A percentile compares a stretch with the other conserved stretches of the same genome.
These are phyloP conservation scores for Alternaria novae-zelandiae DNA, from an alignment of 2,329 filamentous ascomycete genomes.

Conservation along the genomic window DNA sequence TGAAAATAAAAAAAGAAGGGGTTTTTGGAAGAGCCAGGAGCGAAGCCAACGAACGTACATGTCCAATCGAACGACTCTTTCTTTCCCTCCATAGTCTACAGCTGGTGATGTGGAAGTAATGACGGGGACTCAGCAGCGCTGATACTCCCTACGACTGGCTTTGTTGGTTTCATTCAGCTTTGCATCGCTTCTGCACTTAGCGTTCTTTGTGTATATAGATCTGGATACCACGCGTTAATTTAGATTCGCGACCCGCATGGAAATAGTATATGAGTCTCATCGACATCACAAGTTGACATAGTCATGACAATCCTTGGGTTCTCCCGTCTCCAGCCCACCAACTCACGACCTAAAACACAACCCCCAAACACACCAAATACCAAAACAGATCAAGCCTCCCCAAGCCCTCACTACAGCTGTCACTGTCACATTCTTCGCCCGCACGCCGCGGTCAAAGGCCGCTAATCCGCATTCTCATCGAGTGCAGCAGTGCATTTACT, in stretches of 20 bases:
- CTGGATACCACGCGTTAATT: neutral
- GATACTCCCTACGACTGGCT: neutral
- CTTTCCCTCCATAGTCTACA: conserved; percentile 23
- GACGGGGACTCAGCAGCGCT: conserved; percentile 3
- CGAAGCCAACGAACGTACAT: conserved; percentile 10
- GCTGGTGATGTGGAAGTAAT: conserved; percentile 3
- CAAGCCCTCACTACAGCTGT: neutral
- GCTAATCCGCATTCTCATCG: neutral
- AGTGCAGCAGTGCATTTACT: neutral
- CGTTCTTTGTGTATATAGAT: conserved; percentile 22
- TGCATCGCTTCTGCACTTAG: conserved; percentile 19
- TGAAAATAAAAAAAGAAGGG: neutral
- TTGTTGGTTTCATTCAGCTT: conserved; percentile 3
- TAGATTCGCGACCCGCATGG: neutral
- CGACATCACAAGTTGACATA: neutral
- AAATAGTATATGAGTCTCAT: neutral
- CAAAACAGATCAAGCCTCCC: neutral
- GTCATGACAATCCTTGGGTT: neutral
- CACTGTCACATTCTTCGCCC: neutral
- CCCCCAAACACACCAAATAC: neutral
- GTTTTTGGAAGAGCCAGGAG: conserved; percentile 27
- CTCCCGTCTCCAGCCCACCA: neutral
- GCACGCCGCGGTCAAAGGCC: neutral
- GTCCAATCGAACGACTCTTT: conserved; percentile 26
- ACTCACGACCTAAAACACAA: neutral